Evolutionary conservation across 768 basidiomycete genomes (phyloP).

Genomic region (Boletus barrowsii): DNA sequence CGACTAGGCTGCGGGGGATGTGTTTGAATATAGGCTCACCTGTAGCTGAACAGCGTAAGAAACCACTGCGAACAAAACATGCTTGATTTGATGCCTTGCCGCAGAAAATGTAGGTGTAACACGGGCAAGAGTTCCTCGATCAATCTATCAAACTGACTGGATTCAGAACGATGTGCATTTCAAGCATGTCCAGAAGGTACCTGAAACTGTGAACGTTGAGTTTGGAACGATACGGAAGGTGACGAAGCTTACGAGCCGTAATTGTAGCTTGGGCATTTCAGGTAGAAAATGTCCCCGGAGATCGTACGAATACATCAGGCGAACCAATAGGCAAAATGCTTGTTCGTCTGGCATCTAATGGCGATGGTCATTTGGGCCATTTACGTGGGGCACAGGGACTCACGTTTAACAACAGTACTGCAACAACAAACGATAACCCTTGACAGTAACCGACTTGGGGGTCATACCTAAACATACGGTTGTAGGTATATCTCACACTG

Average conservation of each 20-base stretch:
- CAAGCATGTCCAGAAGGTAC: slow-evolving; percentile 33
- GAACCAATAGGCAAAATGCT: slow-evolving; percentile 91
- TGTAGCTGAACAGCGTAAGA: slow-evolving; percentile 93
- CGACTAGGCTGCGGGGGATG: background rate
- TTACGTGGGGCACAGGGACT: slow-evolving; percentile 18
- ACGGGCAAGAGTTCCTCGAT: slow-evolving; percentile 92
- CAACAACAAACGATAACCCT: slow-evolving; percentile 94
- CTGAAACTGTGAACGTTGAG: slow-evolving; percentile 50
- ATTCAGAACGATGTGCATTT: slow-evolving; percentile 15
- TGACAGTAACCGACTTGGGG: slow-evolving; percentile 97
- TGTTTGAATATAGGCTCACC: slow-evolving; percentile 43
- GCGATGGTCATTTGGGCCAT: background rate
- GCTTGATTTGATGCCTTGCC: slow-evolving; percentile 93
- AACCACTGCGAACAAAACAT: slow-evolving; percentile 99
- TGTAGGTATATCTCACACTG: background rate
- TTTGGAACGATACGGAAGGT: background rate
- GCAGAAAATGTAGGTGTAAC: slow-evolving; percentile 87
- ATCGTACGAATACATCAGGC: slow-evolving; percentile 96
- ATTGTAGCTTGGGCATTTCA: slow-evolving; percentile 96
- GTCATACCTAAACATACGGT: slow-evolving; percentile 58
- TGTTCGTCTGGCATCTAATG: slow-evolving; percentile 98
- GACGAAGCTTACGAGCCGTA: slow-evolving; percentile 66
- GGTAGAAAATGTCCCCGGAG: slow-evolving; percentile 96
- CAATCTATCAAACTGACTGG: slow-evolving; percentile 81
- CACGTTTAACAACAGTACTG: slow-evolving; percentile 89